Conservation (phyloP, 2,329 filamentous ascomycete genomes). For the Colletotrichum costaricense region DNA sequence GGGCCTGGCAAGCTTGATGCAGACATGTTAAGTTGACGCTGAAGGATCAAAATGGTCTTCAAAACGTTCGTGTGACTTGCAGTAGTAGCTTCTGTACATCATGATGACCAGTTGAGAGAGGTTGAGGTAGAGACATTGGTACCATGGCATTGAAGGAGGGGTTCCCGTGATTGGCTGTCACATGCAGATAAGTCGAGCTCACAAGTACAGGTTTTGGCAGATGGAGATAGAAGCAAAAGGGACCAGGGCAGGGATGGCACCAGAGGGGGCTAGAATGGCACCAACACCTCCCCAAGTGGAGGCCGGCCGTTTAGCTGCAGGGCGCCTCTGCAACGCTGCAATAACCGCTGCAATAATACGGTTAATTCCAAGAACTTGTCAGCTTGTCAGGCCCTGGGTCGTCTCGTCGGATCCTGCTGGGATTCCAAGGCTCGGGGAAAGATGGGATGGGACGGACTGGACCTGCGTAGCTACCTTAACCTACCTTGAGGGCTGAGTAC, state of each 20-base stretch:
- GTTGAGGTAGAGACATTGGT: background rate
- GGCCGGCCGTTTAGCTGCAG: constrained; percentile 22
- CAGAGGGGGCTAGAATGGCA: constrained; percentile 14
- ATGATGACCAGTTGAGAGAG: constrained; percentile 1
- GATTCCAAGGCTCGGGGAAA: background rate
- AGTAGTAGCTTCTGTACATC: background rate
- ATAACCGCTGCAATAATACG: constrained; percentile 16
- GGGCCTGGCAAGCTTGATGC: background rate
- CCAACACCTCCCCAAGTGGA: constrained; percentile 19
- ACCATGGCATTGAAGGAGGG: background rate
- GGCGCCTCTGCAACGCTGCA: constrained; percentile 25
- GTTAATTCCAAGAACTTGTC: background rate
- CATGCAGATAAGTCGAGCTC: constrained; percentile 21
- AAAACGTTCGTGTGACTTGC: constrained; percentile 12
- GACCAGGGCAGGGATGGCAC: constrained; percentile 25
- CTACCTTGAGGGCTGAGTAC: no score
- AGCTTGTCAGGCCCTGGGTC: background rate
- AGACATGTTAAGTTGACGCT: background rate
- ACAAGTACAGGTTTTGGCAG: background rate
- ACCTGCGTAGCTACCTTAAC: constrained; percentile 2
- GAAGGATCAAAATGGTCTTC: background rate
- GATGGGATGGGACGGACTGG: background rate
- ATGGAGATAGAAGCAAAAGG: constrained; percentile 4
- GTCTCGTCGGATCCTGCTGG: background rate
- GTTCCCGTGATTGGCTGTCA: constrained; percentile 29